Percentiles rank a stretch among this genome's conserved stretches.
These are phyloP conservation scores for Theobroma grandiflorum DNA, from an alignment of 441 rosid genomes.

Conservation along the genomic window DNA sequence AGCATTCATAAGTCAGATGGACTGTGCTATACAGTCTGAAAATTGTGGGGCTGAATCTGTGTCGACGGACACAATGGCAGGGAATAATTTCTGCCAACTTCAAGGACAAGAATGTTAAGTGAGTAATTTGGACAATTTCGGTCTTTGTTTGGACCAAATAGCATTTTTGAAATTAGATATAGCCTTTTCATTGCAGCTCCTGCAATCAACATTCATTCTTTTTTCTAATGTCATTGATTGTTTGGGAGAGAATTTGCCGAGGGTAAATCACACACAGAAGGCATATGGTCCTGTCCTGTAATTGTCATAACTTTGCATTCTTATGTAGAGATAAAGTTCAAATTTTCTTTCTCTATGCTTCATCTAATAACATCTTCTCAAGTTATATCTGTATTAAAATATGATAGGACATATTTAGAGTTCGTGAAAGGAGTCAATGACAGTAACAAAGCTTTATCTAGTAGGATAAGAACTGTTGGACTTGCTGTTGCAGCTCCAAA, in stretches of 20 bases:
- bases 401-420: not conserved
- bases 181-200: not conserved
- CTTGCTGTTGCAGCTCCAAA: not conserved
- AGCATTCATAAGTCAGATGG: not conserved
- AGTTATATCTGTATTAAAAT: not conserved
- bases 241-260: not conserved
- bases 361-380: not conserved
- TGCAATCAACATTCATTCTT: not conserved
- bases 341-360: not conserved
- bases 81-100: not conserved
- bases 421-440: not conserved
- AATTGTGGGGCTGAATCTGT: not conserved
- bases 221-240: not conserved
- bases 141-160: not conserved
- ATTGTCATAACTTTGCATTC: not conserved
- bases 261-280: not conserved
- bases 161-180: not conserved
- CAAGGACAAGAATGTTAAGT: not conserved
- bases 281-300: not conserved
- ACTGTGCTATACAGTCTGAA: not conserved
- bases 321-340: not conserved
- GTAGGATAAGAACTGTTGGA: not conserved
- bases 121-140: not conserved
- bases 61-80: not conserved
- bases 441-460: not conserved